Evolutionary conservation across 2,329 filamentous ascomycete genomes (phyloP).

Genomic region (Spiromastix sp.): DNA sequence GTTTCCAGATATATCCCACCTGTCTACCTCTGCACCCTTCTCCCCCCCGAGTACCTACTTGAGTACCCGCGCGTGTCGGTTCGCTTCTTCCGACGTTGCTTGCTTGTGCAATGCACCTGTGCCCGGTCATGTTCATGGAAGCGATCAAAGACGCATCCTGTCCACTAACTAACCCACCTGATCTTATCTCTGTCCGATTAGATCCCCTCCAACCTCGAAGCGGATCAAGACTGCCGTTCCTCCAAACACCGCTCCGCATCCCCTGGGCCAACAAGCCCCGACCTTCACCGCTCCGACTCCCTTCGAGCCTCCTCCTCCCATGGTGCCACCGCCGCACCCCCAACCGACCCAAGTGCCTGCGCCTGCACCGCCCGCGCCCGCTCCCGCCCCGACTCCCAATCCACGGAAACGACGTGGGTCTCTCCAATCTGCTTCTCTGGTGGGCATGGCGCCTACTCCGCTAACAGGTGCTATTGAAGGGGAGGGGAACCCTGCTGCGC

Average conservation of each 20-base stretch:
- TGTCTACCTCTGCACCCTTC: background rate
- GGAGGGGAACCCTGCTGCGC: slow-evolving; percentile 22
- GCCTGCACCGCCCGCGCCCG: slow-evolving; percentile 15
- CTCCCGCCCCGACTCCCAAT: slow-evolving; percentile 21
- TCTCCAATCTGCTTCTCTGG: slow-evolving; percentile 24
- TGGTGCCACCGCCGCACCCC: slow-evolving; percentile 21
- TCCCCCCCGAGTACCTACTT: background rate
- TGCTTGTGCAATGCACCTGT: slow-evolving; percentile 8
- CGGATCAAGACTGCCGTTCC: slow-evolving; percentile 30
- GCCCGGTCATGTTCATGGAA: no score
- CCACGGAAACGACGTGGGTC: slow-evolving; percentile 37
- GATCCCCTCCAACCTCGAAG: slow-evolving; percentile 32
- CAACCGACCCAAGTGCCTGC: slow-evolving; percentile 13
- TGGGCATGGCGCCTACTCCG: slow-evolving; percentile 27
- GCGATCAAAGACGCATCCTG: slow-evolving; percentile 3
- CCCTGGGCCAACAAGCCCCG: slow-evolving; percentile 27
- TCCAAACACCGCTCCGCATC: slow-evolving; percentile 25
- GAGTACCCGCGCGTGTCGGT: background rate
- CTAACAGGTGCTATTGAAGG: slow-evolving; percentile 18
- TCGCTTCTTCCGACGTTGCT: slow-evolving; percentile 4
- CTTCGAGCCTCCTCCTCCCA: slow-evolving; percentile 29
- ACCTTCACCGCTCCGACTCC: slow-evolving; percentile 24
- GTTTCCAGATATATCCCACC: background rate
- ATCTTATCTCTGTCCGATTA: slow-evolving; percentile 12
- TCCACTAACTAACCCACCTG: slow-evolving; percentile 7